Base-by-base conservation (phyloP, 1,284 basidiomycete species). In the Ceratobasidium sp. region DNA sequence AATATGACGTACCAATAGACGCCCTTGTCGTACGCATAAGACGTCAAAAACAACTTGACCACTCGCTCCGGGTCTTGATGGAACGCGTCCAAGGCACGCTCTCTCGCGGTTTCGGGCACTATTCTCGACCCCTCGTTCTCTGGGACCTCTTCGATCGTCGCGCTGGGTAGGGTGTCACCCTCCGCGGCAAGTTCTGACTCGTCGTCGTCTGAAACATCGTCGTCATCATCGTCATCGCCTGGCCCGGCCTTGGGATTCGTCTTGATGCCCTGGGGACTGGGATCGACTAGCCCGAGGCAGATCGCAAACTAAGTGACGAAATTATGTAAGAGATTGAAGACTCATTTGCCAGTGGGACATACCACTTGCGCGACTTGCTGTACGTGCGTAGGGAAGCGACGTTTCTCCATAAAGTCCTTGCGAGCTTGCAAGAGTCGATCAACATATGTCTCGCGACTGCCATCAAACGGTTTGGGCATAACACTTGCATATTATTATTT, bases 21-120 rank as follows among this genome's bases (percentile, higher is more conserved):
- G 5, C 74, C 74, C 23, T 67, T 66, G n/a, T 76, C 74, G 55
- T 76, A 76, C 6, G 74, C 64, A 48, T 76, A 59, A 2, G 74
- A 76, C 7, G 74, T 76, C 64, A 76, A 67, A 54, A 76, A 76
- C 35, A 76, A 20, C 64, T 76, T 76, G 48, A 67, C 60, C 46
- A 67, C 38, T 0, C 64, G 64, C 33, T 76, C 74, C 4, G 74
- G 74, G 48, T 76, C 74, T 33, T 76, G 62, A 30, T 57, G 66
- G 35, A 76, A 76, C n/a, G 62, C 64, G 23, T 76, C 74, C 35
- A 66, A 27, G 12, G 74, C 74, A 6, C 64, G 62, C 38, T 76
- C 74, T 41, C 62, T 54, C 46, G 50, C 74, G 12, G 64, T 67
- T 55, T 76, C 74, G 14, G 74, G 64, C 14, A 54, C 30, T 8